These are phyloP conservation scores for Penicillium nucicola DNA, from an alignment of 495 filamentous ascomycete genomes.

Conservation along the genomic window DNA sequence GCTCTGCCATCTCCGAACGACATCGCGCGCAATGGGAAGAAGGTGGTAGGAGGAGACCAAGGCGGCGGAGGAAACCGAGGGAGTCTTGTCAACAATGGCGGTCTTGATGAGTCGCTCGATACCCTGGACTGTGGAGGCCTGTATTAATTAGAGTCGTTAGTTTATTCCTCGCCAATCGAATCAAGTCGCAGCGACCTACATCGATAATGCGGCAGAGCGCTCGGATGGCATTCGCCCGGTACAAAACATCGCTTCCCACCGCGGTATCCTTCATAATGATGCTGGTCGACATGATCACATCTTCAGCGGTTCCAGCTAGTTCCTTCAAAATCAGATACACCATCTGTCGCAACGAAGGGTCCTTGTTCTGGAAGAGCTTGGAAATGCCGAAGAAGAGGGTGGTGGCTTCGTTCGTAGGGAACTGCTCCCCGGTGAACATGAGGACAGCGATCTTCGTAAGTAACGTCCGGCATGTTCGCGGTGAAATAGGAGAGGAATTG, in stretches of 20 bases:
- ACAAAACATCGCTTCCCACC: slow-evolving; percentile 91
- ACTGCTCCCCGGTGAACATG: slow-evolving; percentile 93
- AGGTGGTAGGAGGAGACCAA: slow-evolving; percentile 98
- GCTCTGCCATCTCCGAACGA: slow-evolving; percentile 96
- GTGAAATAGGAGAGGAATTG: slow-evolving; percentile 93
- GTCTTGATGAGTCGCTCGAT: slow-evolving; percentile 99
- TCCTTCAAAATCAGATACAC: slow-evolving; percentile 98
- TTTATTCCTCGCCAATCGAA: neutral
- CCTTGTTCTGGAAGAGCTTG: slow-evolving; percentile 99
- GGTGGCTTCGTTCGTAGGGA: slow-evolving; percentile 95
- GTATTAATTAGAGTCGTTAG: slow-evolving; percentile 12
- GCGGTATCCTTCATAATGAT: slow-evolving; percentile 99
- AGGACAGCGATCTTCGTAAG: slow-evolving; percentile 97
- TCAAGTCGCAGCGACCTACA: slow-evolving; percentile 46
- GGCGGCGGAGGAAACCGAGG: slow-evolving; percentile 94
- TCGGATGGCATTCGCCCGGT: slow-evolving; percentile 94
- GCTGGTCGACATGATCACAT: slow-evolving; percentile 99
- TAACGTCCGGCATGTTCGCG: slow-evolving; percentile 90
- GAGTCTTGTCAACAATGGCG: slow-evolving; percentile 98
- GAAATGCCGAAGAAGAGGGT: slow-evolving; percentile 99
- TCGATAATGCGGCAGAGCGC: slow-evolving; percentile 97
- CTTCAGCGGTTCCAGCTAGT: slow-evolving; percentile 91
- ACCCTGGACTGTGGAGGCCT: slow-evolving; percentile 95
- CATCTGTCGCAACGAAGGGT: slow-evolving; percentile 97
- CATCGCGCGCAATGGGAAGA: slow-evolving; percentile 89